Base-by-base conservation (phyloP, 352 stramenopile genomes). In the Phytopythium litorale region DNA sequence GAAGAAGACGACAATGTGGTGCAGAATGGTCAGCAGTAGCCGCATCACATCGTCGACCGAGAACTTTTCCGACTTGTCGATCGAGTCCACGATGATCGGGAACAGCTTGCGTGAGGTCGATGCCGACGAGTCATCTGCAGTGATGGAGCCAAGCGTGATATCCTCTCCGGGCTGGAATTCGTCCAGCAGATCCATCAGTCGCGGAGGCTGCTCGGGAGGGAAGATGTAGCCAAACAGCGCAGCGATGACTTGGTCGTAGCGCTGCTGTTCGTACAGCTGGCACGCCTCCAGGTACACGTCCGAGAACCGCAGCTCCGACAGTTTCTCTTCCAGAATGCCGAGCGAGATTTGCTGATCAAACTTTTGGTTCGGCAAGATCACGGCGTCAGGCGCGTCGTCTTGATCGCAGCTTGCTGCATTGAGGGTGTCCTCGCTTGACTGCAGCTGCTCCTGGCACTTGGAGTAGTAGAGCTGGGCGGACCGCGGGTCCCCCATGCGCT, bases 181-280 rank as follows among this genome's bases (percentile, higher is more conserved):
- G 2, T 79, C 68, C 7, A 91, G 58, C 18, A 91, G 69, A 18
- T 89, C 81, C 13, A 65, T 60, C 25, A 91, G 67, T 3, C 81
- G 78, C 9, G 76, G 65, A 18, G 52, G 48, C 40, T 88, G 76
- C 1, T 71, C 76, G 21, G 59, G 58, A 16, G 82, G 77, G 37
- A 89, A 89, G 37, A 88, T 89, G 52, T 89, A 72, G 1, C 40
- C 66, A 2, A 87, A 55, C 23, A 89, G 46, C 53, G 73, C 46
- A 0, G 64, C 69, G 12, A 84, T 58, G 8, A 81, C 77, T 23
- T 70, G 58, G 48, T 87, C 71, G 35, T 87, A 72, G 19, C 72
- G 56, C 33, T 55, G 70, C 38, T 60, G 55, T 11, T 73, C 67
- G 51, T 76, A 73, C 33, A 72, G 68, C n/a, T 74, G 64, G 53